These are phyloP conservation scores for Mucor mucedo DNA, from an alignment of 371 early-diverging fungal genomes.

Conservation along the genomic window DNA sequence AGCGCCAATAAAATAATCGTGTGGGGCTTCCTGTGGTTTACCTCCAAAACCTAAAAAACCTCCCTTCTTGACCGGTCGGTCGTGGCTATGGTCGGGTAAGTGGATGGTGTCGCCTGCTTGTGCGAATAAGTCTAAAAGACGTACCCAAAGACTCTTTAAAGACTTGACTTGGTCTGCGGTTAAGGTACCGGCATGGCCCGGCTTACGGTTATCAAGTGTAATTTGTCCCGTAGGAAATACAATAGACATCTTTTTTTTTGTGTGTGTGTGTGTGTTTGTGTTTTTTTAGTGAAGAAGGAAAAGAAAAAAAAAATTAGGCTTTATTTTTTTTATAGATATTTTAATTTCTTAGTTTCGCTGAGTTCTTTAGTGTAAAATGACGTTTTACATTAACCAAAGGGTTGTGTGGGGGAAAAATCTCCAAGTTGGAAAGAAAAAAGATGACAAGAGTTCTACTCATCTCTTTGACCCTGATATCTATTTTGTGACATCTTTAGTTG, in stretches of 20 bases:
- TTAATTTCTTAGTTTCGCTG: no score
- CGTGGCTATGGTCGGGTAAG: conserved; percentile 15
- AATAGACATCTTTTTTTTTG: conserved; percentile 2
- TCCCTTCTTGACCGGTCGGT: conserved; percentile 23
- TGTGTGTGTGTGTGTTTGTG: no score
- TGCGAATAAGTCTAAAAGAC: conserved; percentile 53
- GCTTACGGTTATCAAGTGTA: conserved; percentile 17
- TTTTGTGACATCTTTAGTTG: no score
- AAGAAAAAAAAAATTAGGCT: neutral
- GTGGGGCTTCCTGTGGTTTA: conserved; percentile 35
- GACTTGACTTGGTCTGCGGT: conserved; percentile 11
- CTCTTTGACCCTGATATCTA: no score
- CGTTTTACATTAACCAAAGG: no score
- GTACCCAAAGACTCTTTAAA: conserved; percentile 42
- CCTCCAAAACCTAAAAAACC: conserved; percentile 34
- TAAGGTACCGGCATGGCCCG: conserved; percentile 42
- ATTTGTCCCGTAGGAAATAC: conserved; percentile 11
- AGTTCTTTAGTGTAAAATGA: no score
- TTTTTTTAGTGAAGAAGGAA: conserved; percentile 2
- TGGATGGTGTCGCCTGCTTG: conserved; percentile 36
- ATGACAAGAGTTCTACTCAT: no score
- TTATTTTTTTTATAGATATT: no score
- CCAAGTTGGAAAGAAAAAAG: no score
- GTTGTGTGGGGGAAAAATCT: no score
- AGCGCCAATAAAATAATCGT: conserved; percentile 53